Percentiles rank a stretch among this genome's conserved stretches.
Evolutionary conservation across 768 basidiomycete genomes (phyloP).

Genomic region (Lepiota venenata): DNA sequence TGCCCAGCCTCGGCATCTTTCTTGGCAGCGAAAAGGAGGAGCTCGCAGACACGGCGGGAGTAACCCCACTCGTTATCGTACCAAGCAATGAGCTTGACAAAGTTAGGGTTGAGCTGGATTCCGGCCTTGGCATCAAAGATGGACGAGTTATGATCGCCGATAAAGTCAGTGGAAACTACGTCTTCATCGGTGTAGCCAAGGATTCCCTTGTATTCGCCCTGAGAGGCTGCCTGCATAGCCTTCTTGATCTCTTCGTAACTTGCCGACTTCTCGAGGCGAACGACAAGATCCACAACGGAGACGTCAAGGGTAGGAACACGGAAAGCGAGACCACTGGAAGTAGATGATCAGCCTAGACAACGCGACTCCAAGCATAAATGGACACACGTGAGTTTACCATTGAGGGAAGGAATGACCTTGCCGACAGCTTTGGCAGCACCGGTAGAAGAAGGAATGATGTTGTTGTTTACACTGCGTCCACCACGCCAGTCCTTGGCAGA

Average conservation of each 20-base stretch:
- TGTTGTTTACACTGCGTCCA: slow-evolving; percentile 92
- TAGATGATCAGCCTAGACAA: slow-evolving; percentile 2
- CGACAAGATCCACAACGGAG: slow-evolving; percentile 97
- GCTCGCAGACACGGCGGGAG: slow-evolving; percentile 89
- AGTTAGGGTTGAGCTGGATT: slow-evolving; percentile 87
- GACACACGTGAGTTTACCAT: slow-evolving; percentile 94
- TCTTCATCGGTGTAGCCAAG: slow-evolving; percentile 90
- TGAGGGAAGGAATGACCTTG: slow-evolving; percentile 94
- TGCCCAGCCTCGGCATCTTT: slow-evolving; percentile 49
- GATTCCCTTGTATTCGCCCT: slow-evolving; percentile 67
- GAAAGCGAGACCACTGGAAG: slow-evolving; percentile 83
- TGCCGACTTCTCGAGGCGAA: slow-evolving; percentile 82
- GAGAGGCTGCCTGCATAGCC: slow-evolving; percentile 75
- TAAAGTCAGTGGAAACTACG: slow-evolving; percentile 92
- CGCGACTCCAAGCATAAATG: slow-evolving; percentile 1
- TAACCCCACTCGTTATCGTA: slow-evolving; percentile 97
- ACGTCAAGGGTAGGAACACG: slow-evolving; percentile 96
- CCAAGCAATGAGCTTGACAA: slow-evolving; percentile 97
- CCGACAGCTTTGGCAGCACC: slow-evolving; percentile 99
- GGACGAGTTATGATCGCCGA: slow-evolving; percentile 74
- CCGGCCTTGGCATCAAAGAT: slow-evolving; percentile 95
- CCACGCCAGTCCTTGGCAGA: slow-evolving; percentile 98
- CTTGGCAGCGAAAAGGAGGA: slow-evolving; percentile 77
- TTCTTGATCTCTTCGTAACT: slow-evolving; percentile 90
- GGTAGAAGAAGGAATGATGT: slow-evolving; percentile 99